Conservation (phyloP, 441 rosid genomes). For the Syzygium syzygioides region DNA sequence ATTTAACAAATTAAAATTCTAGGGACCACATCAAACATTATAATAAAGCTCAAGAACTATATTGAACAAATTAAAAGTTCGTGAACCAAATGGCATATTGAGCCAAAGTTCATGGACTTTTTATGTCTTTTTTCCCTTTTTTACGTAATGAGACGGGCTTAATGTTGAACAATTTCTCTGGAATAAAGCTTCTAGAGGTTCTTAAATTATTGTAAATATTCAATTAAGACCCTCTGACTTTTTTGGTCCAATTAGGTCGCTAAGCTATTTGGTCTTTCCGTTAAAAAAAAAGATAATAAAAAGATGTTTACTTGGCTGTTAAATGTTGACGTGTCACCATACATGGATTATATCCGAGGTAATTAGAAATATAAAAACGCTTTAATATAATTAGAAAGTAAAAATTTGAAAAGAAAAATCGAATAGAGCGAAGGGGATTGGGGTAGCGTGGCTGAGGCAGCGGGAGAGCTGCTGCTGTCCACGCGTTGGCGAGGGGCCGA, state of each 20-base stretch:
- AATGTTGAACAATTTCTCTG: not conserved
- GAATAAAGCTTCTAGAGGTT: not conserved
- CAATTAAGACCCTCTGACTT: not conserved
- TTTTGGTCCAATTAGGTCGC: not conserved
- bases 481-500: not conserved
- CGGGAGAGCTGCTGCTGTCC: not conserved
- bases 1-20: no score
- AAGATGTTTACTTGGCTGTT: not conserved
- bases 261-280: not conserved
- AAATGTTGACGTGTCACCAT: not conserved
- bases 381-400: not conserved
- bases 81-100: no score
- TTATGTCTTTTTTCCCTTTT: no score
- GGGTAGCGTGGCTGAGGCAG: not conserved
- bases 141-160: not conserved
- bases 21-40: no score
- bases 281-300: not conserved
- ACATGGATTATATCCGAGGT: not conserved
- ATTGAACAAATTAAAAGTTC: no score
- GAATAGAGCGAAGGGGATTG: not conserved
- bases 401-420: not conserved
- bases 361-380: not conserved
- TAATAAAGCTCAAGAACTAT: no score
- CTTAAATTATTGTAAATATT: not conserved
- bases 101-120: no score